These are phyloP conservation scores for Notholithocarpus densiflorus DNA, from an alignment of 306 rosid species.

Conservation along the genomic window DNA sequence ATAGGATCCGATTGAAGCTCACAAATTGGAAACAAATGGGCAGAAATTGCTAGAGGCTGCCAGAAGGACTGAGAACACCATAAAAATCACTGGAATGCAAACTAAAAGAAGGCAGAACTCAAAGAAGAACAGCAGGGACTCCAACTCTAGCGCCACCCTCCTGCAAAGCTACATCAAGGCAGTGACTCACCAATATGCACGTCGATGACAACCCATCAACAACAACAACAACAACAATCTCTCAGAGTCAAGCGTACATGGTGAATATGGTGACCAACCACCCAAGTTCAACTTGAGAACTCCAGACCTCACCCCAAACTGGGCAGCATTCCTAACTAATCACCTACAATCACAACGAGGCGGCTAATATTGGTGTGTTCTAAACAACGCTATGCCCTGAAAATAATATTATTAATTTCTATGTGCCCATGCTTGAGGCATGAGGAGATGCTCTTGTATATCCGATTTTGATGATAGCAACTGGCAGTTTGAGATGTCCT, in stretches of 20 bases:
- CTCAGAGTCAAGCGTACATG: neutral
- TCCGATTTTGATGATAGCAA: neutral
- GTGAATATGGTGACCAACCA: neutral
- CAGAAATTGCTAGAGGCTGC: slow-evolving; percentile 66
- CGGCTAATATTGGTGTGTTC: neutral
- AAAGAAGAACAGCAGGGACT: slow-evolving; percentile 28
- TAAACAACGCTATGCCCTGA: neutral
- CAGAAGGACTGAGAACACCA: slow-evolving; percentile 59
- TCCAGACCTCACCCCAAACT: neutral
- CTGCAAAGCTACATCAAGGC: slow-evolving; percentile 55
- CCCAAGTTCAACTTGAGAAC: neutral
- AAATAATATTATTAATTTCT: slow-evolving; percentile 1
- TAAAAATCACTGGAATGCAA: slow-evolving; percentile 82
- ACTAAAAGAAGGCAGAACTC: slow-evolving; percentile 50
- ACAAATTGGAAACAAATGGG: slow-evolving; percentile 71
- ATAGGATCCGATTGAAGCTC: slow-evolving; percentile 50
- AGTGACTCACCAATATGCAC: neutral
- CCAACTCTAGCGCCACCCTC: neutral
- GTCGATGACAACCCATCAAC: too few relatives aligned
- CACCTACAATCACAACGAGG: neutral
- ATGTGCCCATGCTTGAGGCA: slow-evolving; percentile 4
- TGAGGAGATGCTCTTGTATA: neutral
- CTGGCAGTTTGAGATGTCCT: slow-evolving; percentile 21
- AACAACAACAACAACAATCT: neutral
- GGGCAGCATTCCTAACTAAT: neutral